Conservation (phyloP, 2,329 filamentous ascomycete genomes). For the Ceratocystis harringtonii region DNA sequence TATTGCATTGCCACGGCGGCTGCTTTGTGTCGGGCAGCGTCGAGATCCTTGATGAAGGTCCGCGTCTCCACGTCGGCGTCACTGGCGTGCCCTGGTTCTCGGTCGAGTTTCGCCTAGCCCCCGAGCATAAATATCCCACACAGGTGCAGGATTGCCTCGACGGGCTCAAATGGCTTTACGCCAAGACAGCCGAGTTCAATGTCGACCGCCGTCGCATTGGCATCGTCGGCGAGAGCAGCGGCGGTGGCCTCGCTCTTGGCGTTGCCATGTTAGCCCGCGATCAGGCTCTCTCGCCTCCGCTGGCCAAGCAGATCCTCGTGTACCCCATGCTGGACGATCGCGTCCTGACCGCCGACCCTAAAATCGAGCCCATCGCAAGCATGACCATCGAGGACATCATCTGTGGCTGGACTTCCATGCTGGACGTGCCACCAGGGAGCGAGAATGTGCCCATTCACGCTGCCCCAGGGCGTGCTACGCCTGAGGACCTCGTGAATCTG, state of each 20-base stretch:
- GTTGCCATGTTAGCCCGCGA: constrained; percentile 29
- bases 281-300: constrained; percentile 19
- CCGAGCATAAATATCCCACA: constrained; percentile 27
- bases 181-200: constrained; percentile 20
- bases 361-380: constrained; percentile 4
- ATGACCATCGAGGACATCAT: constrained; percentile 19
- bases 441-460: constrained; percentile 18
- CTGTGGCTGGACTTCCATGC: constrained; percentile 20
- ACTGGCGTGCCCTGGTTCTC: constrained; percentile 25
- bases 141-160: constrained; percentile 27
- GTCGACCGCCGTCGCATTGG: constrained; percentile 19
- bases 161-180: constrained; percentile 21
- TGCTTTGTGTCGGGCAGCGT: constrained; percentile 26
- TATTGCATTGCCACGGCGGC: constrained; percentile 30
- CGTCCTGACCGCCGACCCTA: constrained; percentile 17
- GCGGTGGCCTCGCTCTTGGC: constrained; percentile 19
- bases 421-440: constrained; percentile 15
- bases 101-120: constrained; percentile 30
- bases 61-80: constrained; percentile 26
- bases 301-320: constrained; percentile 23
- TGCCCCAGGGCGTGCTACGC: constrained; percentile 20
- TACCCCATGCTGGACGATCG: constrained; percentile 27
- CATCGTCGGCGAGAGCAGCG: constrained; percentile 19
- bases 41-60: constrained; percentile 25
- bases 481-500: constrained; percentile 21